A percentile compares a stretch with the other conserved stretches of the same genome.
These are phyloP conservation scores for Monsonia emarginata DNA, from an alignment of 441 rosid species.

Conservation along the genomic window DNA sequence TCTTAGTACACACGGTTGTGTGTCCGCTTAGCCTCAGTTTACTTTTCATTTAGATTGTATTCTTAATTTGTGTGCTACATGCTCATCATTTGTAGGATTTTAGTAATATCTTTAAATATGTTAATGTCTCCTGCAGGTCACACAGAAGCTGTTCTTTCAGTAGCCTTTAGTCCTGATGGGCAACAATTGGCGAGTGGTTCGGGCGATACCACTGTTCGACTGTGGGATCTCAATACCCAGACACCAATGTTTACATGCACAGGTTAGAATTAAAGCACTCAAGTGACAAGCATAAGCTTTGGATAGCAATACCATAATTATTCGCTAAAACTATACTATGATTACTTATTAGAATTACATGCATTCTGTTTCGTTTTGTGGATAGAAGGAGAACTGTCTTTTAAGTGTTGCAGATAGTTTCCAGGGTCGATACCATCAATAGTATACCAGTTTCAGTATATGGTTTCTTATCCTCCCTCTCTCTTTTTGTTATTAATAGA, in stretches of 20 bases:
- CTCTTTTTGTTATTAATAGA: background rate
- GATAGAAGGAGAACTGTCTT: background rate
- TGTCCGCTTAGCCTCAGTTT: background rate
- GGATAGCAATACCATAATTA: background rate
- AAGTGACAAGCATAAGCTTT: background rate
- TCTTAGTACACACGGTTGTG: no score
- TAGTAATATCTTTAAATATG: slow-evolving; percentile 8
- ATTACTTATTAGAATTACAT: background rate
- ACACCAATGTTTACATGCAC: slow-evolving; percentile 88
- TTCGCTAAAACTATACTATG: background rate
- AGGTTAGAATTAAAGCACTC: slow-evolving; percentile 33
- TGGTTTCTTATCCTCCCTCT: background rate
- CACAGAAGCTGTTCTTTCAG: slow-evolving; percentile 84
- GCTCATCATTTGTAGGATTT: background rate
- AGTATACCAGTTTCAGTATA: background rate
- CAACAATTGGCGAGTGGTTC: slow-evolving; percentile 90
- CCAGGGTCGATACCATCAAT: background rate
- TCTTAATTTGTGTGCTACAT: no score
- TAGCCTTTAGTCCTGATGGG: slow-evolving; percentile 92
- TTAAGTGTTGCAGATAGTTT: no score
- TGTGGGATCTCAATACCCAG: slow-evolving; percentile 91
- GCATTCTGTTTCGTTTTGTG: background rate
- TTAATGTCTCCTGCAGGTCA: slow-evolving; percentile 43
- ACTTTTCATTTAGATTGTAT: background rate
- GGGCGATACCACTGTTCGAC: slow-evolving; percentile 88